Conservation (phyloP, 768 basidiomycete species). For the Gautieria morchelliformis region DNA sequence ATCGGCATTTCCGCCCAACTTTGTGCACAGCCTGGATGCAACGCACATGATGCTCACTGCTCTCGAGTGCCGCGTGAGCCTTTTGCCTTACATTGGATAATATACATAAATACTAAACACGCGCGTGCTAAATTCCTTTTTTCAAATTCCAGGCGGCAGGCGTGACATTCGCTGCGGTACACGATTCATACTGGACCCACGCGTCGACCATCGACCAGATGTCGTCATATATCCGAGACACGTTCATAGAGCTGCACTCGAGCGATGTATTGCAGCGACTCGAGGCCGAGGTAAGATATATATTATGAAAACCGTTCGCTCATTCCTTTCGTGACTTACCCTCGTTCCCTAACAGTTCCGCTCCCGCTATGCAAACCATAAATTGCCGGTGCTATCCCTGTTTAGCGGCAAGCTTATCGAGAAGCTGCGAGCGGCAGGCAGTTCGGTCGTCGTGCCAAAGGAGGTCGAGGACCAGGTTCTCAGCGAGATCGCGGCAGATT, state of each 20-base stretch:
- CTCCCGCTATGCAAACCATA: conserved; percentile 67
- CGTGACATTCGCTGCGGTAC: conserved; percentile 88
- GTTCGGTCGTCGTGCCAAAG: conserved; percentile 25
- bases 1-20: conserved; percentile 97
- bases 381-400: conserved; percentile 48
- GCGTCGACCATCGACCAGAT: conserved; percentile 78
- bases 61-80: conserved; percentile 63
- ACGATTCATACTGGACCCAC: conserved; percentile 99
- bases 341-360: conserved; percentile 42
- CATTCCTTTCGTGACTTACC: background rate
- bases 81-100: background rate
- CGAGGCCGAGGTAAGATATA: conserved; percentile 59
- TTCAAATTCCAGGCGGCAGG: conserved; percentile 64
- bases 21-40: conserved; percentile 94
- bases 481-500: background rate
- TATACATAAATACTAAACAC: background rate
- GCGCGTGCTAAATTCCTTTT: conserved; percentile 1
- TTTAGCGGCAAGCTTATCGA: conserved; percentile 27
- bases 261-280: conserved; percentile 74
- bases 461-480: conserved; percentile 23
- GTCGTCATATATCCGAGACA: conserved; percentile 83
- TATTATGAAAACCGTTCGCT: background rate
- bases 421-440: conserved; percentile 27
- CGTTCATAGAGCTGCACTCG: conserved; percentile 87
- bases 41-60: conserved; percentile 99